These are phyloP conservation scores for Rhizopus stolonifer DNA, from an alignment of 371 early-diverging fungal genomes.

Conservation along the genomic window DNA sequence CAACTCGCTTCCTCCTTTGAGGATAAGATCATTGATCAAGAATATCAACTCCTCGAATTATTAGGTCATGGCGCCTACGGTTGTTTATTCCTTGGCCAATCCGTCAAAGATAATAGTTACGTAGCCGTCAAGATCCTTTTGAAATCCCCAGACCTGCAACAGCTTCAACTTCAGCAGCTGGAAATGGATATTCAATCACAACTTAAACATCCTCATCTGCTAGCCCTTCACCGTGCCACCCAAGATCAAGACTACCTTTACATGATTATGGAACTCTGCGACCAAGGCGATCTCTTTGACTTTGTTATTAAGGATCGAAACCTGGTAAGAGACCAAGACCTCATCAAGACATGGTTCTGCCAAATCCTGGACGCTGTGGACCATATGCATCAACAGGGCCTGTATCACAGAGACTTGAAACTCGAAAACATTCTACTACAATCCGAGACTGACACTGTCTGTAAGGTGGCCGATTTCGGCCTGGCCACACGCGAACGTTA, in stretches of 20 bases:
- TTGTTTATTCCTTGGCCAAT: slow-evolving; percentile 59
- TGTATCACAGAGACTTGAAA: slow-evolving; percentile 79
- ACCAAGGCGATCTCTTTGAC: slow-evolving; percentile 65
- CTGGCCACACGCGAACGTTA: slow-evolving; percentile 72
- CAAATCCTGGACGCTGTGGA: slow-evolving; percentile 61
- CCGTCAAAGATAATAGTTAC: slow-evolving; percentile 39
- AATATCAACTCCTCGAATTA: slow-evolving; percentile 53
- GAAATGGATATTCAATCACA: slow-evolving; percentile 75
- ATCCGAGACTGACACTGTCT: slow-evolving; percentile 35
- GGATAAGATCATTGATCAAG: slow-evolving; percentile 28
- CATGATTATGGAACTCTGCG: slow-evolving; percentile 67
- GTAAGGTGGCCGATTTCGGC: slow-evolving; percentile 87
- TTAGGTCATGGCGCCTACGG: slow-evolving; percentile 67
- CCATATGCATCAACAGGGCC: slow-evolving; percentile 51
- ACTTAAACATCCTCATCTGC: slow-evolving; percentile 68
- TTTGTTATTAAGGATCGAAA: slow-evolving; percentile 49
- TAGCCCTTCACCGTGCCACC: slow-evolving; percentile 55
- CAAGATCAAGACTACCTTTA: slow-evolving; percentile 53
- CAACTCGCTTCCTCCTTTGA: slow-evolving; percentile 31
- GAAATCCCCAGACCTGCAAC: slow-evolving; percentile 59
- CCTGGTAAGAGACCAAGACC: slow-evolving; percentile 30
- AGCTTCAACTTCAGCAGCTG: slow-evolving; percentile 66
- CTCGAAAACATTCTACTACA: slow-evolving; percentile 76
- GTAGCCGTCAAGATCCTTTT: slow-evolving; percentile 74
- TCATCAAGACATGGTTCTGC: slow-evolving; percentile 46